Base-by-base conservation (phyloP, 1,284 basidiomycete genomes). In the Pseudozyma flocculosa region DNA sequence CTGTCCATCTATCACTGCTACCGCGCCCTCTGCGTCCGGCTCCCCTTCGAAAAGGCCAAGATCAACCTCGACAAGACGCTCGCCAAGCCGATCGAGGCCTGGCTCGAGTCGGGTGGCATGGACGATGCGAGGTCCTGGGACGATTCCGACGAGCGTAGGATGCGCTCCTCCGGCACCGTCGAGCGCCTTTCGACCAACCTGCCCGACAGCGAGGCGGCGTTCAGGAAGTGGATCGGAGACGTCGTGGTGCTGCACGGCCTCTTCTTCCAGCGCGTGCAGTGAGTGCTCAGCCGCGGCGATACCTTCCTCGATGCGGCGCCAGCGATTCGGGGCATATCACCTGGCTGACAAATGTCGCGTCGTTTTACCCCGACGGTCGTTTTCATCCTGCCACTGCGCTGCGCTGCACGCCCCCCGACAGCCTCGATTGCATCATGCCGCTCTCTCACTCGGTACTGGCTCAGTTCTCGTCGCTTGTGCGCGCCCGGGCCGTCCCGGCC, bases 1-100 rank as follows among this genome's bases (percentile, higher is more conserved):
- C 81, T 82, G 24, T 87, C 89, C 26, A 81, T 90, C 15, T 85
- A 90, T 63, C 87, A 93, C 76, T 94, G 96, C 79, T 93, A 93
- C 73, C 87, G 92, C 36, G 90, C 94, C 0, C 81, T 97, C 7
- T 94, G 91, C 69, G 89, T 92, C 42, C 84, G 84, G 26, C 84
- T 86, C 50, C 89, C 92, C 0, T 97, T 93, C 79, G 87, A 90
- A 32, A 88, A 90, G 1, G 92, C 92, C 1, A 84, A 86, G 5
- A 87, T 88, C 64, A 98, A 98, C 70, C 81, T 98, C 55, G 84
- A 85, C 17, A 86, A 84, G 23, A 57, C 68, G n/a, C 43, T 75
- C 13, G 44, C 43, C 19, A 73, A 70, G 40, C 61, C 65, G 0
- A 59, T 71, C 7, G 53, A 59, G 2, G 23, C 32, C 4, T 73